phyloP scores from a whole-genome alignment of 129 eudicot species.

The sunflower (Helianthus annuus) region DNA sequence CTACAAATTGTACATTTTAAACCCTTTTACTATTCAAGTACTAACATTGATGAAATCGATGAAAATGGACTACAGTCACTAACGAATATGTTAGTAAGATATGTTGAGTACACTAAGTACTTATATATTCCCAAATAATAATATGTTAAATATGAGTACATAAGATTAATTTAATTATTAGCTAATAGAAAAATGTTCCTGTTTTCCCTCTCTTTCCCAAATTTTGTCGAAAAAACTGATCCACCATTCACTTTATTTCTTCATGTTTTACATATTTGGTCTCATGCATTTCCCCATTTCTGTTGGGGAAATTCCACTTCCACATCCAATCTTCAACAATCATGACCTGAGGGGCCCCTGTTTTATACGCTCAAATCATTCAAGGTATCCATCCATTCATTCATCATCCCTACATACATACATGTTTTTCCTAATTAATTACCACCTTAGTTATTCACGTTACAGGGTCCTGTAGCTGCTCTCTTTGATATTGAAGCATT shows the following conservation, averaged over 20 bases:
- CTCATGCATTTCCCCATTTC: constrained; percentile 30
- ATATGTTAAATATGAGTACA: too few species aligned
- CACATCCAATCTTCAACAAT: constrained; percentile 54
- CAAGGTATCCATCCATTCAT: constrained; percentile 10
- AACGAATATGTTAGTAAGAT: too few species aligned
- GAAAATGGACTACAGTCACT: too few species aligned
- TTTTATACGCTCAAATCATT: constrained; percentile 20
- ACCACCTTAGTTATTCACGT: neutral
- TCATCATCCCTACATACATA: too few species aligned
- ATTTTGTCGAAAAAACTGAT: constrained; percentile 36
- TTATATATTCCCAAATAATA: too few species aligned
- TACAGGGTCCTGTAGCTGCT: constrained; percentile 34
- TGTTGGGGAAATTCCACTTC: constrained; percentile 45
- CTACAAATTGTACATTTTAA: too few species aligned
- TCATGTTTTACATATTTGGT: constrained; percentile 38
- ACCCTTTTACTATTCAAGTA: too few species aligned
- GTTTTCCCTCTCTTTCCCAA: constrained; percentile 32
- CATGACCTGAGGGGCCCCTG: constrained; percentile 42
- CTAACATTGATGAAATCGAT: too few species aligned
- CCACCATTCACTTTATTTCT: constrained; percentile 27
- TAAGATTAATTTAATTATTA: neutral
- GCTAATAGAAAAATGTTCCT: constrained; percentile 16
- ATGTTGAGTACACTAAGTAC: too few species aligned
- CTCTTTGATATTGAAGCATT: constrained; percentile 27
- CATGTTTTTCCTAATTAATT: neutral